Evolutionary conservation across 805 yeast genomes (phyloP).

Genomic region (Metschnikowia koreensis): DNA sequence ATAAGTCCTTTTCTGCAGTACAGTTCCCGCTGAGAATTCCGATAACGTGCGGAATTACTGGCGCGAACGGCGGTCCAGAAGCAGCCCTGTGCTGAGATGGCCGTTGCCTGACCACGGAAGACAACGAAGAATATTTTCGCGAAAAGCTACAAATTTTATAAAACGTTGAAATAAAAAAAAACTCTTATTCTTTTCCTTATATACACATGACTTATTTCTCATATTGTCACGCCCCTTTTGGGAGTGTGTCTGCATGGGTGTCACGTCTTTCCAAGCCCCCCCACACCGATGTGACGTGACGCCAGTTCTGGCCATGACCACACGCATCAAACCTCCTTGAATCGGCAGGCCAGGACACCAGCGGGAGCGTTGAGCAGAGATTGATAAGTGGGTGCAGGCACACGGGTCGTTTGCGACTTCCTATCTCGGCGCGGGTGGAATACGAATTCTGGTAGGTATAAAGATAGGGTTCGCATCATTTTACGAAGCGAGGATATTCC

Average conservation of each 20-base stretch:
- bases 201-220: no score
- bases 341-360: background rate
- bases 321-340: constrained; percentile 1
- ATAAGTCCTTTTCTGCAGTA: no score
- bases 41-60: no score
- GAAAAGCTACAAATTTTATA: no score
- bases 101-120: no score
- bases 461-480: background rate
- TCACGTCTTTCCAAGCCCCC: background rate
- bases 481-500: background rate
- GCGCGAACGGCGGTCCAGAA: no score
- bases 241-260: background rate
- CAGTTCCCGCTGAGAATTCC: no score
- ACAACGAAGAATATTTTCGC: no score
- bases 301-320: background rate
- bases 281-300: background rate
- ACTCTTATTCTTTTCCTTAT: no score
- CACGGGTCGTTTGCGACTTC: background rate
- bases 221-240: no score
- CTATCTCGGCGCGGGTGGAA: constrained; percentile 1
- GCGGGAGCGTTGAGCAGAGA: background rate
- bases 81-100: no score
- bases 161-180: no score
- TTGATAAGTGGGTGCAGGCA: background rate
- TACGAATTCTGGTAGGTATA: background rate